A percentile compares a stretch with the other conserved stretches of the same genome.
Evolutionary conservation across 2,329 filamentous ascomycete genomes (phyloP).

Genomic region (Pezicula carpinea): DNA sequence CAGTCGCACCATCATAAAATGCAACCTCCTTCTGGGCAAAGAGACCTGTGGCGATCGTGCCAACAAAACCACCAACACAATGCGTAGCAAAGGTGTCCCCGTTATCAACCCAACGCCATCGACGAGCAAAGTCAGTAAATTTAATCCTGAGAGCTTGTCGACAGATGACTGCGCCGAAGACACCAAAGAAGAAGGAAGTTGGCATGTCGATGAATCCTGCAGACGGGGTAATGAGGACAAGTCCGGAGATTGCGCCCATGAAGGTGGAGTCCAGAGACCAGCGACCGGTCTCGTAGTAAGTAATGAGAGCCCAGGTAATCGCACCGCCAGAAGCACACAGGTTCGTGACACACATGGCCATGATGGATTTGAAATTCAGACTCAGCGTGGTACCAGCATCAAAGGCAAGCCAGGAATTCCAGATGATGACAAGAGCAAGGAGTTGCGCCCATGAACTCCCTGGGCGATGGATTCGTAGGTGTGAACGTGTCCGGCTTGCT

Average conservation of each 20-base stretch:
- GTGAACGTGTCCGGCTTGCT: constrained; percentile 27
- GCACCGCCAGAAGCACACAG: constrained; percentile 61
- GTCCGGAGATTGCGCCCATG: constrained; percentile 80
- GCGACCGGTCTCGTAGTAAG: constrained; percentile 82
- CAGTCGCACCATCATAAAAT: constrained; percentile 41
- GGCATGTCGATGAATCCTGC: constrained; percentile 75
- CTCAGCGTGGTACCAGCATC: constrained; percentile 80
- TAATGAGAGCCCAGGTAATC: constrained; percentile 22
- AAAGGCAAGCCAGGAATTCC: constrained; percentile 97
- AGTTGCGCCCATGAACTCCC: constrained; percentile 73
- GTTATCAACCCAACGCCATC: constrained; percentile 48
- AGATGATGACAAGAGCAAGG: constrained; percentile 71
- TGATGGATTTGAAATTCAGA: constrained; percentile 81
- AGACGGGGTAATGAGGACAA: constrained; percentile 85
- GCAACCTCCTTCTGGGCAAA: constrained; percentile 47
- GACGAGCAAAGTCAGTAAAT: constrained; percentile 41
- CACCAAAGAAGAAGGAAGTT: constrained; percentile 53
- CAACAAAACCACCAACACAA: constrained; percentile 45
- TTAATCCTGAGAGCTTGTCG: constrained; percentile 49
- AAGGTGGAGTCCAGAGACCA: constrained; percentile 93
- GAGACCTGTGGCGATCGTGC: constrained; percentile 45
- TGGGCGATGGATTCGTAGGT: constrained; percentile 59
- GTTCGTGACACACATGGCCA: constrained; percentile 87
- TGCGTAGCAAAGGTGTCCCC: constrained; percentile 52
- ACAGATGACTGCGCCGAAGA: constrained; percentile 52